These are phyloP conservation scores for Noccaea caerulescens DNA, from an alignment of 345 rosid genomes.

Conservation along the genomic window DNA sequence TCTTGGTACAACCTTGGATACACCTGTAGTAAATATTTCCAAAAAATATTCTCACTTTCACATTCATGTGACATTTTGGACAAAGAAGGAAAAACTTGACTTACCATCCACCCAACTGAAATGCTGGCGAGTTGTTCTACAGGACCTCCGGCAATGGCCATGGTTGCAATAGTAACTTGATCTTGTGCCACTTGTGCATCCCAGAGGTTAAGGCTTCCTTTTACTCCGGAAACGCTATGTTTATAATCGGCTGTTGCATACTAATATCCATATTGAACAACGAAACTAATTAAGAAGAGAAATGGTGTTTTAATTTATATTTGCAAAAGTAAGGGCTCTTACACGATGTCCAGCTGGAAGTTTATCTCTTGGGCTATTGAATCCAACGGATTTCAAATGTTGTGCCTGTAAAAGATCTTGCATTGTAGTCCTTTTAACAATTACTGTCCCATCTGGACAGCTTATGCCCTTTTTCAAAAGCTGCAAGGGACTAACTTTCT, in stretches of 20 bases:
- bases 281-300: conserved; percentile 9
- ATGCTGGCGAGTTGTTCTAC: conserved; percentile 22
- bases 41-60: neutral
- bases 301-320: neutral
- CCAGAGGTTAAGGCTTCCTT: conserved; percentile 38
- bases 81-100: neutral
- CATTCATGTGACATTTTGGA: neutral
- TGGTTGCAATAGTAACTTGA: conserved; percentile 35
- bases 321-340: conserved; percentile 2
- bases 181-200: conserved; percentile 24
- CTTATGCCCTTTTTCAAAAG: conserved; percentile 17
- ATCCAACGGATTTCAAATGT: conserved; percentile 28
- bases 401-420: conserved; percentile 25
- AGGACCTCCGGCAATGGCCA: conserved; percentile 28
- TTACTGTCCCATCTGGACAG: conserved; percentile 39
- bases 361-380: conserved; percentile 7
- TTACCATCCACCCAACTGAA: conserved; percentile 45
- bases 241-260: conserved; percentile 23
- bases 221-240: conserved; percentile 17
- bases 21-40: conserved; percentile 24
- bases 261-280: conserved; percentile 22
- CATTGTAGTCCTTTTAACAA: conserved; percentile 37
- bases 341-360: conserved; percentile 35
- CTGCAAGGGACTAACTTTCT: neutral
- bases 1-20: conserved; percentile 28